Conservation (phyloP, 352 stramenopile species). For the Phytophthora sojae region DNA sequence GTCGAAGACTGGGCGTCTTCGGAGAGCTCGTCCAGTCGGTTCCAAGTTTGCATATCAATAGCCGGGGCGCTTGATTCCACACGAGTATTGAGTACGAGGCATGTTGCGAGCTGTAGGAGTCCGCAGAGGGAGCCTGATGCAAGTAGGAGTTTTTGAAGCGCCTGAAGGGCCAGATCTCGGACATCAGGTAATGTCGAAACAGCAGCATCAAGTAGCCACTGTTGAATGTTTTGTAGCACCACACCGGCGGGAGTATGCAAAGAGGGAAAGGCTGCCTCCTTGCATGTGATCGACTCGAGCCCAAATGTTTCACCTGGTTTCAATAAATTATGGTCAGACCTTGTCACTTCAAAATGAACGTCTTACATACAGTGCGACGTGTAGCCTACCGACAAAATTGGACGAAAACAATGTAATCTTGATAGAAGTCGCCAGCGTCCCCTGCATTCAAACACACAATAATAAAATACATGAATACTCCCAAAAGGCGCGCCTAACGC, state of each 20-base stretch:
- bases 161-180: constrained; percentile 68
- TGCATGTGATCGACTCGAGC: constrained; percentile 58
- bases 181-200: constrained; percentile 54
- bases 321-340: constrained; percentile 10
- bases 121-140: constrained; percentile 84
- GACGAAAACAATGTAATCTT: constrained; percentile 58
- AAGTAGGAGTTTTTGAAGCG: constrained; percentile 68
- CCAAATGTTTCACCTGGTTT: constrained; percentile 51
- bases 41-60: constrained; percentile 58
- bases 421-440: constrained; percentile 42
- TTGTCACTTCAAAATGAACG: constrained; percentile 4
- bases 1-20: constrained; percentile 44
- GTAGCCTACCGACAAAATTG: constrained; percentile 25
- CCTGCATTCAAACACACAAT: constrained; percentile 26
- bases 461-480: not conserved
- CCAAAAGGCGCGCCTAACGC: not conserved
- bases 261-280: constrained; percentile 51
- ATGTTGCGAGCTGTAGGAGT: constrained; percentile 72
- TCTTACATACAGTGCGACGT: too few relatives aligned
- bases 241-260: constrained; percentile 59
- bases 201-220: constrained; percentile 74
- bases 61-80: constrained; percentile 1
- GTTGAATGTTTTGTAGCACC: constrained; percentile 70
- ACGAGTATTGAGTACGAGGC: constrained; percentile 64
- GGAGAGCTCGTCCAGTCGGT: constrained; percentile 67